Evolutionary conservation across 1,284 basidiomycete genomes (phyloP), one percentile per base, ranked within the genome.

Genomic region (Volvariella surrecta): DNA sequence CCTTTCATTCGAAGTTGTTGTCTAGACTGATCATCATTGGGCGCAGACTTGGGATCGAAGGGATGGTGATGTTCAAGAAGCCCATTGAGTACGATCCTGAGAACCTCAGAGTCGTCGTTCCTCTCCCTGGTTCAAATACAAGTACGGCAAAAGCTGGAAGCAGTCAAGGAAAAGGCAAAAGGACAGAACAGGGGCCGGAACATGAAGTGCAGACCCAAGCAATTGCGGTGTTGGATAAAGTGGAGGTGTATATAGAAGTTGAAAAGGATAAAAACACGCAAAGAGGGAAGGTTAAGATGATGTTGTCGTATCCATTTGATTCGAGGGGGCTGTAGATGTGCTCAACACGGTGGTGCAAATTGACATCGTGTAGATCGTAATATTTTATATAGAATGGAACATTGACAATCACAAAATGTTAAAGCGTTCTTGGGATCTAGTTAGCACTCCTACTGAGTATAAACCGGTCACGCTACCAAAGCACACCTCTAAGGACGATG

Each of bases 251-350:
- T 53, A 89, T 99, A 40, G 80, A 86, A 43, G 89, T 98, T 2
- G 91, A 95, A 61, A 96, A 94, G 70, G 94, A 99, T 60, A 82
- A 76, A 56, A 95, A 93, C 54, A 98, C 94, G 6, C 91, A 96
- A 61, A 71, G 95, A 45, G 92, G 91, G 8, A 85, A 84, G 53
- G 92, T 96, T 6, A 89, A 84, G 63, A 95, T 96, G 92, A 77
- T 72, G 3, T 68, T 96, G 35, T 68, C 85, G n/a, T 66, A 73
- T 40, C 89, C 88, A 2, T 63, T 88, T 16, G 74, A 86, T 60
- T 80, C 82, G 16, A 58, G 53, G 18, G 54, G 54, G 4, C 42
- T 70, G 51, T 70, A 28, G 24, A n/a, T n/a, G n/a, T n/a, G n/a
- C n/a, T n/a, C n/a, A n/a, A n/a, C n/a, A n/a, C n/a, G n/a, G n/a